Base-by-base conservation (phyloP, 441 rosid species). In the Euphorbia schlechtendalii region DNA sequence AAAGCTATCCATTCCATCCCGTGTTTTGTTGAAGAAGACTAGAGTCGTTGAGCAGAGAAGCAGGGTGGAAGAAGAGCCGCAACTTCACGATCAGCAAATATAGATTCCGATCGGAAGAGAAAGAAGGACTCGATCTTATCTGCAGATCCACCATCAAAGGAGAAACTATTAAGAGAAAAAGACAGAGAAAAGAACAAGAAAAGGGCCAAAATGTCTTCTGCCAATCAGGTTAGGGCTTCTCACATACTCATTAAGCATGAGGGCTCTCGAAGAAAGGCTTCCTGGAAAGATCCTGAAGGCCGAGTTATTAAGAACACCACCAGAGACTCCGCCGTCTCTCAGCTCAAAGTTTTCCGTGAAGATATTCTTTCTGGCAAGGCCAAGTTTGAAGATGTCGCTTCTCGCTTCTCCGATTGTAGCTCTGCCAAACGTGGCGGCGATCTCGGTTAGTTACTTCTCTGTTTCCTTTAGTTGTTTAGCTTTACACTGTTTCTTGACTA, bases 381-480 rank as follows among this genome's bases (percentile, higher is more conserved):
- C 40, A 90, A 88, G 72, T 93, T 93, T 56, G 90, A 80, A 45
- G 95, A 90, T 27, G 69, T 88, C 17, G 98, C 98, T 0, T 71
- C 89, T 59, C 86, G 92, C 14, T 49, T 69, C 76, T 90, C 97
- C 46, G 97, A 93, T 25, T 93, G 97, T 79, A 86, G 91, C 89
- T 93, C 98, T 14, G 98, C 98, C 30, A 90, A 90, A 75, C 97
- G 98, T 57, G 97, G 97, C 61, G 97, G 96, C 32, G 98, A 90
- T 78, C 95, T 93, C 17, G 97, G 98, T 93, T 34, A 61, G 89
- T 74, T 36, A 9, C 34, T 30, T 48, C 5, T 6, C 15, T 0
- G n/a, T 58, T 12, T 27, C 2, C 41, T 53, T 27, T 27, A 1
- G 1, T 27, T 27, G 4, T 27, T 27, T 27, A 27, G 30, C 30